Base-by-base conservation (phyloP, 352 stramenopile genomes). In the Globisporangium polare region DNA sequence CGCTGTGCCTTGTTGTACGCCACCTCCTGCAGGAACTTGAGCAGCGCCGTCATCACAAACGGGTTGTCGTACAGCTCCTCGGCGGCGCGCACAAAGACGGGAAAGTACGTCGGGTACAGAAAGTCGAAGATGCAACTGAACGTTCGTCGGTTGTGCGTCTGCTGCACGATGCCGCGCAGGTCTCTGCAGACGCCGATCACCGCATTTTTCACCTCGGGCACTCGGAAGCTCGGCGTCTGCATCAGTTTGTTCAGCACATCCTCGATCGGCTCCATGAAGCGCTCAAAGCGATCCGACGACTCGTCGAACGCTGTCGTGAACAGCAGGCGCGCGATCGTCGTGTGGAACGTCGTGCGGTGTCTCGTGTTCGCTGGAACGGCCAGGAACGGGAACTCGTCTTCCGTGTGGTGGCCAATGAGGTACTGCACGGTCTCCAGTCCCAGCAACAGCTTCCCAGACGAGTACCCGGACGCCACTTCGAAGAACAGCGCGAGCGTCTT, bases 51-150 rank as follows among this genome's bases (percentile, higher is more conserved):
- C 58, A 96, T 98, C 3, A 98, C 96, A 54, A 91, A 79, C 5
- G 96, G 94, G 67, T 96, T 89, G 64, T 96, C 84, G 68, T 90
- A 97, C 81, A 97, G 96, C 41, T 97, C 86, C 58, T 99, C 94
- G 8, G 92, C 91, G 54, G 97, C 94, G 43, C 95, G 92, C 12
- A 96, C 83, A 54, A 99, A 97, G 18, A 99, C 81, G 8, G 94
- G 88, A 61, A 99, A 97, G 74, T 99, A 97, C 3, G 88, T 86
- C 6, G 97, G 97, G 75, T 99, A 98, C 46, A 99, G 68, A n/a
- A 97, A 81, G 37, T 99, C 97, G 79, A 99, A 99, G 52, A 99
- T 93, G 69, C 94, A 92, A 69, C 88, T 94, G 78, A 98, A 99
- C 18, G 96, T 98, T 57, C 89, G 83, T 33, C 94, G 88, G 70